Evolutionary conservation across 768 basidiomycete genomes (phyloP).

Genomic region (Suillus fuscotomentosus): DNA sequence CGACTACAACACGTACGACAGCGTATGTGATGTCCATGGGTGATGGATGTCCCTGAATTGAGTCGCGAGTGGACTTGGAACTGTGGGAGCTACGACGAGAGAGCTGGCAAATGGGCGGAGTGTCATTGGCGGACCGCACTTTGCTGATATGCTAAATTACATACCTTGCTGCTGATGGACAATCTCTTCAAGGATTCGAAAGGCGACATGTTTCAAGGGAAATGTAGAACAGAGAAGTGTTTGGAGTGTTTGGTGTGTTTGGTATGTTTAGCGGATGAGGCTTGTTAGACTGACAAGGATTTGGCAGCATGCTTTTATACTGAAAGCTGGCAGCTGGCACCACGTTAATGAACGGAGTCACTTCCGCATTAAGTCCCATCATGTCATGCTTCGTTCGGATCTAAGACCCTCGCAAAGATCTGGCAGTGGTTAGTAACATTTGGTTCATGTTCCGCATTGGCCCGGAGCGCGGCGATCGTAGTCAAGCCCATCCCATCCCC

Average conservation of each 20-base stretch:
- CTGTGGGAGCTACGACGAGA: constrained; percentile 14
- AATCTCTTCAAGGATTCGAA: constrained; percentile 21
- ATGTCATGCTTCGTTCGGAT: constrained; percentile 12
- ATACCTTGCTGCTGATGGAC: constrained; percentile 22
- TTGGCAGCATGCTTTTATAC: constrained; percentile 20
- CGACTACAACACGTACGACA: constrained; percentile 15
- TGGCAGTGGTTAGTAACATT: neutral
- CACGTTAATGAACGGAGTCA: constrained; percentile 1
- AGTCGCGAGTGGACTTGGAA: constrained; percentile 14
- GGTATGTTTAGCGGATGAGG: neutral
- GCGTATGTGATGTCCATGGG: constrained; percentile 20
- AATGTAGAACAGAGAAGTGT: neutral
- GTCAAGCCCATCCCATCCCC: neutral
- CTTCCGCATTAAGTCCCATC: neutral
- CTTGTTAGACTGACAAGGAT: constrained; percentile 1
- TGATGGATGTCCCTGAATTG: constrained; percentile 16
- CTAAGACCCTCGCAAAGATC: constrained; percentile 12
- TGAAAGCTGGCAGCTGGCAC: neutral
- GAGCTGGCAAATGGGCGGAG: neutral
- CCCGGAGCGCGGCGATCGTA: neutral
- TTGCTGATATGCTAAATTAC: neutral
- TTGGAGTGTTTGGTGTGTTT: constrained; percentile 2
- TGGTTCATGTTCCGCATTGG: constrained; percentile 3
- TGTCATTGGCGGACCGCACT: neutral
- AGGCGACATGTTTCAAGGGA: constrained; percentile 14